Percentiles rank a stretch among this genome's conserved stretches.
Conservation (phyloP, 2,329 filamentous ascomycete genomes). For the Pseudogymnoascus destructans region DNA sequence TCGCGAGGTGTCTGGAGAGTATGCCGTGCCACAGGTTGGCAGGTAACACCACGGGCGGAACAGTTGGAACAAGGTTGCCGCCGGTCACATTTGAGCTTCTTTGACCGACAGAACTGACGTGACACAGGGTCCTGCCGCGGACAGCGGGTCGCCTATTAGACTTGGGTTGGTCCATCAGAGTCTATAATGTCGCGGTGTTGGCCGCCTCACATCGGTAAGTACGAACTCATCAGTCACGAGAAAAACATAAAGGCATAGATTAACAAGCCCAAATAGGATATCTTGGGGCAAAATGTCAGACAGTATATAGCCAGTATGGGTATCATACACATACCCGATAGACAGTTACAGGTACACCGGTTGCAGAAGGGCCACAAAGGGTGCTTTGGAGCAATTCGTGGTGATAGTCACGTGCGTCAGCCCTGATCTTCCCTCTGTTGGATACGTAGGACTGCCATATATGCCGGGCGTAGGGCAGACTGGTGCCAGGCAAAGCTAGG, state of each 20-base stretch:
- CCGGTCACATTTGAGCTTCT: conserved; percentile 21
- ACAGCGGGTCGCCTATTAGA: background rate
- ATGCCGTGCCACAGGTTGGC: conserved; percentile 1
- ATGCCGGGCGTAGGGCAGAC: no score
- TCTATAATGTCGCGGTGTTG: background rate
- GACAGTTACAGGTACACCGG: background rate
- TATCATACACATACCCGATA: background rate
- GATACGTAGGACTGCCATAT: no score
- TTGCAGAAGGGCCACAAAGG: background rate
- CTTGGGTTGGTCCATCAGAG: background rate
- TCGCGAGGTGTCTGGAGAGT: background rate
- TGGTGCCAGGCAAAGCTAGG: no score
- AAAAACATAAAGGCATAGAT: background rate
- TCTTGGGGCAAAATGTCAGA: background rate
- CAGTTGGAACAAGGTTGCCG: conserved; percentile 21
- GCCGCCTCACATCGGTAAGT: background rate
- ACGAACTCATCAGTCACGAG: background rate
- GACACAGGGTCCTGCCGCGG: conserved; percentile 21
- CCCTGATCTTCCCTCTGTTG: background rate
- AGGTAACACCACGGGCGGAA: conserved; percentile 13
- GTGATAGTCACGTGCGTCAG: background rate
- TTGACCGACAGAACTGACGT: conserved; percentile 19
- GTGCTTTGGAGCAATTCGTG: background rate
- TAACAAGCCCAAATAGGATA: background rate
- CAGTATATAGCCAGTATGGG: background rate